These are phyloP conservation scores for Torulaspora gathmanii DNA, from an alignment of 805 yeast genomes.

Conservation along the genomic window DNA sequence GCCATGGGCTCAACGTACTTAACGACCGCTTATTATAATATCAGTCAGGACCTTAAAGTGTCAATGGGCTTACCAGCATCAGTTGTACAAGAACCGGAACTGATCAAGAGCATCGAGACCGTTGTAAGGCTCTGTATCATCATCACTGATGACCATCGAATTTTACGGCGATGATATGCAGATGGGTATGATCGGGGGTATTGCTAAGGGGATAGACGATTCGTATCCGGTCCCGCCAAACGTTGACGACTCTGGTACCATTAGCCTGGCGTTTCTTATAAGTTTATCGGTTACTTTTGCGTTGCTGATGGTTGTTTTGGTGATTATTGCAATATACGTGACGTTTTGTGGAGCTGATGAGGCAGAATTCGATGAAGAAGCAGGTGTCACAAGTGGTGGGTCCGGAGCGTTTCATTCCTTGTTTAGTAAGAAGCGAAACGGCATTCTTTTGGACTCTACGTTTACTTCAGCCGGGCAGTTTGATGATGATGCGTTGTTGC, in stretches of 20 bases:
- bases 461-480: constrained; percentile 30
- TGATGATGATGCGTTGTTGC: constrained; percentile 27
- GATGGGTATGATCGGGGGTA: constrained; percentile 1
- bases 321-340: constrained; percentile 32
- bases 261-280: constrained; percentile 34
- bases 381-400: constrained; percentile 14
- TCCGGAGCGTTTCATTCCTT: constrained; percentile 20
- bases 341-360: constrained; percentile 35
- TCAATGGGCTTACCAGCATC: no score
- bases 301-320: constrained; percentile 30
- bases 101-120: no score
- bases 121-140: not conserved
- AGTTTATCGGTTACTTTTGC: constrained; percentile 36
- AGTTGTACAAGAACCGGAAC: no score
- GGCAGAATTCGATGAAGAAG: constrained; percentile 33
- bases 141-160: constrained; percentile 2
- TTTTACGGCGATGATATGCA: constrained; percentile 1
- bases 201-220: constrained; percentile 11
- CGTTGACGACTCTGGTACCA: constrained; percentile 29
- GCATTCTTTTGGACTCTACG: constrained; percentile 29
- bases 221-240: constrained; percentile 24
- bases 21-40: not conserved
- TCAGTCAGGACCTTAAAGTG: no score
- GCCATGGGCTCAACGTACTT: not conserved
- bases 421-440: constrained; percentile 28